Evolutionary conservation across 495 filamentous ascomycete species (phyloP).

Genomic region (Penicillium ochrochloron): DNA sequence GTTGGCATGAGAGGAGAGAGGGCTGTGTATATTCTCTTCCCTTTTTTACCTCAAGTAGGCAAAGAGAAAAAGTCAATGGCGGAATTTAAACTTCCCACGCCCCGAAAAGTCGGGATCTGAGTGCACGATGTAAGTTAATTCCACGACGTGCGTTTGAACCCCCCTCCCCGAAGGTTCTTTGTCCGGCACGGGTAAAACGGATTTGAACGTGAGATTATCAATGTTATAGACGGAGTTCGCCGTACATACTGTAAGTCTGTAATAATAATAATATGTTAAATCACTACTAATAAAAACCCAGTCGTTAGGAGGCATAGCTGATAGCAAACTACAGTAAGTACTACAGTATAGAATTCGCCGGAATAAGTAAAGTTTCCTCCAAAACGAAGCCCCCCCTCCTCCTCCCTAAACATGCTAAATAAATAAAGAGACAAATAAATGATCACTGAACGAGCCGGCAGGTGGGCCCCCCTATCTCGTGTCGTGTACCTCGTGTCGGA

Average conservation of each 20-base stretch:
- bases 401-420: not conserved
- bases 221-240: not conserved
- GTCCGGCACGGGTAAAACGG: not conserved
- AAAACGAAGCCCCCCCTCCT: not conserved
- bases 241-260: not conserved
- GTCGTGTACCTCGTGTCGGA: constrained; percentile 7
- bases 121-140: constrained; percentile 10
- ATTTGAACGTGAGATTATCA: not conserved
- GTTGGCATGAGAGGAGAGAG: not conserved
- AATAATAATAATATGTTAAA: not conserved
- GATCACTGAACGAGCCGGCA: not conserved
- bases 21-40: not conserved
- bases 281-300: not conserved
- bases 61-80: not conserved
- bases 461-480: constrained; percentile 8
- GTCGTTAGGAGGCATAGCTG: not conserved
- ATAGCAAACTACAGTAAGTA: too few relatives aligned
- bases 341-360: not conserved
- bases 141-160: constrained; percentile 6
- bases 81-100: constrained; percentile 3
- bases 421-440: not conserved
- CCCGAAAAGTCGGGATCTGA: not conserved
- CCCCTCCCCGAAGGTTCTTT: not conserved
- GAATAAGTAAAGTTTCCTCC: not conserved
- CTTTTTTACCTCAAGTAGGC: not conserved